These are phyloP conservation scores for Echinosophora koreensis DNA, from an alignment of 306 rosid species.

Conservation along the genomic window DNA sequence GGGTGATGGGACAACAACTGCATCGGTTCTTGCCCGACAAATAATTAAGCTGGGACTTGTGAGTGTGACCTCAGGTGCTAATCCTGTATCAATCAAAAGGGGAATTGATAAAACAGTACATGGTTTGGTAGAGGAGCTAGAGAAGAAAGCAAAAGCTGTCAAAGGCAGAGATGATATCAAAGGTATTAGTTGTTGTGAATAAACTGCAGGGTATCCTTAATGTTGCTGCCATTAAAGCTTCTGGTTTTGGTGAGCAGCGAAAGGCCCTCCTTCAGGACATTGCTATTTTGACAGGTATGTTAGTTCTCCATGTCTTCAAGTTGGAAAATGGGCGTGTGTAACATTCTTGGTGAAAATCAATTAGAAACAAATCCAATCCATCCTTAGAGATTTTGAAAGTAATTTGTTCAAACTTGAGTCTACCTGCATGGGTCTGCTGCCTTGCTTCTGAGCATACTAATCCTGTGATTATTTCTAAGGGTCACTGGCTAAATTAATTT, in stretches of 20 bases:
- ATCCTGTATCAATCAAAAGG: slow-evolving; percentile 89
- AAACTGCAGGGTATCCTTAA: slow-evolving; percentile 91
- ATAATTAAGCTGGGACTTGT: slow-evolving; percentile 93
- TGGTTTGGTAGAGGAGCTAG: slow-evolving; percentile 80
- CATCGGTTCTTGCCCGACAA: slow-evolving; percentile 89
- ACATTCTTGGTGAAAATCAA: background rate
- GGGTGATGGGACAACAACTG: slow-evolving; percentile 97
- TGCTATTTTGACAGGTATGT: slow-evolving; percentile 91
- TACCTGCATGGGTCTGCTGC: too few relatives aligned
- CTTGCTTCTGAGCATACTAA: too few relatives aligned
- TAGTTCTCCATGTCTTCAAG: background rate
- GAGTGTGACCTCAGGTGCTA: slow-evolving; percentile 95
- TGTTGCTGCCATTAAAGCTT: slow-evolving; percentile 98
- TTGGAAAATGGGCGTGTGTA: slow-evolving; percentile 1
- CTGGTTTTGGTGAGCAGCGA: slow-evolving; percentile 89
- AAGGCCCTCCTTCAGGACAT: slow-evolving; percentile 95
- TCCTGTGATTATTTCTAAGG: too few relatives aligned
- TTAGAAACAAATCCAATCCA: background rate
- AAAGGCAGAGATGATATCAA: slow-evolving; percentile 89
- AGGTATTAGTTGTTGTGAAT: slow-evolving; percentile 84
- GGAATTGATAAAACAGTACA: slow-evolving; percentile 91
- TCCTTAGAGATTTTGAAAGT: background rate
- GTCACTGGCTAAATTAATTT: background rate
- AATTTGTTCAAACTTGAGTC: too few relatives aligned
- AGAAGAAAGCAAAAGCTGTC: slow-evolving; percentile 85